Evolutionary conservation across 2,329 filamentous ascomycete species (phyloP).

Genomic region (Penicillium hesseltinei): DNA sequence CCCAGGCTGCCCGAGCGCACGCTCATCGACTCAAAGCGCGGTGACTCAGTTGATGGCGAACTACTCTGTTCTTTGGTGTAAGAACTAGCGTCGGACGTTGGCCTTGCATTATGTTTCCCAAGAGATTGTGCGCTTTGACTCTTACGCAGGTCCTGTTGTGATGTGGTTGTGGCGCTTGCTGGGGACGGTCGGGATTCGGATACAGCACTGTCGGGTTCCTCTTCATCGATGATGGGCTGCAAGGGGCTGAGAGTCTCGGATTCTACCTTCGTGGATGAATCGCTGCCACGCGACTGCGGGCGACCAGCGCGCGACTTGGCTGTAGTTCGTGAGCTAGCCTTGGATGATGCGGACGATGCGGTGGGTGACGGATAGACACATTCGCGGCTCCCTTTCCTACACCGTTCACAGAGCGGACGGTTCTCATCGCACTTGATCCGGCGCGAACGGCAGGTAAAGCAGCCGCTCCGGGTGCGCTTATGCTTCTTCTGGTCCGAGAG

Average conservation of each 20-base stretch:
- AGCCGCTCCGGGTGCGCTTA: slow-evolving; percentile 87
- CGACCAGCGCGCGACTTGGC: slow-evolving; percentile 43
- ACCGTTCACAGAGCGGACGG: slow-evolving; percentile 83
- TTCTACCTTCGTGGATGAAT: slow-evolving; percentile 53
- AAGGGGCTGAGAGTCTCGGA: slow-evolving; percentile 40
- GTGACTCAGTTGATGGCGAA: slow-evolving; percentile 54
- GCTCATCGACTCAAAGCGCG: slow-evolving; percentile 37
- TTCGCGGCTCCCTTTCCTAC: slow-evolving; percentile 85
- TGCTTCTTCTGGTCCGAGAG: slow-evolving; percentile 77
- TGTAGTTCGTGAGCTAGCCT: slow-evolving; percentile 40
- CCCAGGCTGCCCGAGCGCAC: slow-evolving; percentile 34
- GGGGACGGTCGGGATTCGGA: slow-evolving; percentile 26
- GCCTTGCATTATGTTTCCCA: slow-evolving; percentile 28
- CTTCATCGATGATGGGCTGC: slow-evolving; percentile 46
- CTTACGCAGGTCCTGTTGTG: slow-evolving; percentile 24
- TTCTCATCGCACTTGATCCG: slow-evolving; percentile 94
- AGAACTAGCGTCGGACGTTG: slow-evolving; percentile 36
- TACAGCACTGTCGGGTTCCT: slow-evolving; percentile 32
- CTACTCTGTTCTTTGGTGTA: slow-evolving; percentile 46
- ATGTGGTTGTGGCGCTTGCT: slow-evolving; percentile 18
- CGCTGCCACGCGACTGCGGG: slow-evolving; percentile 45
- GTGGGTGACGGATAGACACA: slow-evolving; percentile 77
- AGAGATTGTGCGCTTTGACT: slow-evolving; percentile 34
- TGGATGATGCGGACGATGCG: slow-evolving; percentile 39
- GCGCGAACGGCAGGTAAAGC: slow-evolving; percentile 84